Evolutionary conservation across 1,284 basidiomycete species (phyloP).

Genomic region (Boletus calvinii): DNA sequence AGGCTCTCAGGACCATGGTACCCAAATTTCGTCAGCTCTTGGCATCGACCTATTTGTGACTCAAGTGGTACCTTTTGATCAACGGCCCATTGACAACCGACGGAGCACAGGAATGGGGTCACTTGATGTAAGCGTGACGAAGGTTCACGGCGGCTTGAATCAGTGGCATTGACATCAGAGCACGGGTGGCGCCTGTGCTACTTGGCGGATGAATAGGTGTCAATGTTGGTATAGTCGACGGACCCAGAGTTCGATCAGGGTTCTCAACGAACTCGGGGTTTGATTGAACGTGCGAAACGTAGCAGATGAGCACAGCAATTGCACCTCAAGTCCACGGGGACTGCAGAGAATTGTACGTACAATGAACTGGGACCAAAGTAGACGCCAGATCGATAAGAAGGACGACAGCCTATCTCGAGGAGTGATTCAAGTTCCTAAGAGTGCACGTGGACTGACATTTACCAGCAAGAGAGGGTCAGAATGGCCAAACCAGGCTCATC

Average conservation of each 20-base stretch:
- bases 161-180: slow-evolving; percentile 9
- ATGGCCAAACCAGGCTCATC: too few species aligned
- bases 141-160: background rate
- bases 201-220: background rate
- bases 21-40: slow-evolving; percentile 8
- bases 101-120: slow-evolving; percentile 20
- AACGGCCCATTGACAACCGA: slow-evolving; percentile 15
- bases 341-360: slow-evolving; percentile 10
- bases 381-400: slow-evolving; percentile 22
- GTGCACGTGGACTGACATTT: slow-evolving; percentile 1
- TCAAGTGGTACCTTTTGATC: slow-evolving; percentile 16
- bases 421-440: background rate
- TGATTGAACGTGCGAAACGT: slow-evolving; percentile 18
- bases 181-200: background rate
- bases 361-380: background rate
- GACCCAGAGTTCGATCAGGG: background rate
- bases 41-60: slow-evolving; percentile 5
- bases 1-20: slow-evolving; percentile 3
- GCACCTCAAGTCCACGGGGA: slow-evolving; percentile 12
- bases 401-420: slow-evolving; percentile 9
- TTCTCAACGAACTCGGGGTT: slow-evolving; percentile 1
- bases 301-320: slow-evolving; percentile 13
- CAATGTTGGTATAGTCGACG: background rate
- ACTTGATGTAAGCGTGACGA: slow-evolving; percentile 5
- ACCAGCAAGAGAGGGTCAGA: background rate